A percentile compares a stretch with the other conserved stretches of the same genome.
phyloP scores from a whole-genome alignment of 768 basidiomycete genomes.

The Kwoniella sp. region DNA sequence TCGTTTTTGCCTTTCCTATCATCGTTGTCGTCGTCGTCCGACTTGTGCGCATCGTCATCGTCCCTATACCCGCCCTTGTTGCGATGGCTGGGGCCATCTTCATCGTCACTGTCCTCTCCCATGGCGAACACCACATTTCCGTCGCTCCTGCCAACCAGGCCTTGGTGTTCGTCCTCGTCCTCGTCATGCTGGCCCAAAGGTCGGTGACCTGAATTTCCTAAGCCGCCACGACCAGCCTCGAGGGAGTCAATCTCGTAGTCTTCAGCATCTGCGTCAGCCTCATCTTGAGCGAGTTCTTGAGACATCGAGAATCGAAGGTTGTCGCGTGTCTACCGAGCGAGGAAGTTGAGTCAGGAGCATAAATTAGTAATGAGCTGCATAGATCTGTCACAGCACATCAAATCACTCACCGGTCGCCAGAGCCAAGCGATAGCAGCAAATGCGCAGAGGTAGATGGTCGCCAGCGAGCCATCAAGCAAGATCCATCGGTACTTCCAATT shows the following conservation, averaged over 20 bases:
- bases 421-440: constrained; percentile 82
- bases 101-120: constrained; percentile 54
- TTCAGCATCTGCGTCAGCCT: constrained; percentile 45
- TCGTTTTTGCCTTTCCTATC: constrained; percentile 20
- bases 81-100: constrained; percentile 28
- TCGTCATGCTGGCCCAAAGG: constrained; percentile 65
- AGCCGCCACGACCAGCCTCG: constrained; percentile 25
- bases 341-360: constrained; percentile 1
- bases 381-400: constrained; percentile 1
- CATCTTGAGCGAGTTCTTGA: constrained; percentile 83
- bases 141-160: constrained; percentile 22
- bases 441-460: constrained; percentile 78
- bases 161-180: constrained; percentile 27
- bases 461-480: constrained; percentile 92
- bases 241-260: constrained; percentile 45
- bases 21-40: constrained; percentile 23
- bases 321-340: constrained; percentile 43
- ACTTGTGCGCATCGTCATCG: constrained; percentile 12
- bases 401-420: constrained; percentile 71
- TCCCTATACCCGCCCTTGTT: constrained; percentile 29
- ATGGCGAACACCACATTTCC: constrained; percentile 49
- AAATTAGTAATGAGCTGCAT: neutral
- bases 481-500: constrained; percentile 93
- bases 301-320: constrained; percentile 76
- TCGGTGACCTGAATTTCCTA: constrained; percentile 72